These are phyloP conservation scores for Oldenlandia corymbosa DNA, from an alignment of 257 asterid species.

Conservation along the genomic window DNA sequence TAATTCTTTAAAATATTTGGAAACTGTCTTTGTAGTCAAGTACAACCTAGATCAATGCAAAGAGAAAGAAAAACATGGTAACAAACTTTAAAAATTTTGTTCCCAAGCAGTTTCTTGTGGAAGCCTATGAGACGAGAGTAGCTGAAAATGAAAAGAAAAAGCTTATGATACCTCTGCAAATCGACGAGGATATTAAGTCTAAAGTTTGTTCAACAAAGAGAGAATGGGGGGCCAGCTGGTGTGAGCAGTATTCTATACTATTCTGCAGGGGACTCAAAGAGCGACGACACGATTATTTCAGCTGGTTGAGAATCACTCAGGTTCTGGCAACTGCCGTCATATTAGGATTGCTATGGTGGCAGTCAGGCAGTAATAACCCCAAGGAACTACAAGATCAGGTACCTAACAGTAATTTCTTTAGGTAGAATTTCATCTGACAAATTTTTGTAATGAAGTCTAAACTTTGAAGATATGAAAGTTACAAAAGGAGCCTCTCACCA, in stretches of 20 bases:
- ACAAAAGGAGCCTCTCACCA: neutral
- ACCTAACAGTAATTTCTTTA: neutral
- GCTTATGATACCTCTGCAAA: conserved; percentile 39
- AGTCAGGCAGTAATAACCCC: conserved; percentile 57
- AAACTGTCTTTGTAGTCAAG: too few species aligned
- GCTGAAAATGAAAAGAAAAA: conserved; percentile 68
- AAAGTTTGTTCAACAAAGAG: conserved; percentile 42
- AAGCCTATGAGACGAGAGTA: conserved; percentile 64
- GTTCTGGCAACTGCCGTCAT: conserved; percentile 84
- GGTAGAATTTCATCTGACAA: neutral
- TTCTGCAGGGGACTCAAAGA: conserved; percentile 80
- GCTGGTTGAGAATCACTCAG: conserved; percentile 90
- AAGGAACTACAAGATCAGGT: conserved; percentile 81
- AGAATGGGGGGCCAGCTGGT: conserved; percentile 95
- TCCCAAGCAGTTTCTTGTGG: conserved; percentile 65
- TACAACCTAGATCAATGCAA: too few species aligned
- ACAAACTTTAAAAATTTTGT: conserved; percentile 12
- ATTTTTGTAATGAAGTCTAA: too few species aligned
- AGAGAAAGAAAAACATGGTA: too few species aligned
- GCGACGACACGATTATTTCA: conserved; percentile 78
- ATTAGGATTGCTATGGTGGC: conserved; percentile 94
- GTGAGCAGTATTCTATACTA: conserved; percentile 70
- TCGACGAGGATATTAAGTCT: conserved; percentile 55
- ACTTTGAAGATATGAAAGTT: neutral
- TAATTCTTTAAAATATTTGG: neutral